Evolutionary conservation across 129 eudicot species (phyloP).

Genomic region (Glebionis coronaria): DNA sequence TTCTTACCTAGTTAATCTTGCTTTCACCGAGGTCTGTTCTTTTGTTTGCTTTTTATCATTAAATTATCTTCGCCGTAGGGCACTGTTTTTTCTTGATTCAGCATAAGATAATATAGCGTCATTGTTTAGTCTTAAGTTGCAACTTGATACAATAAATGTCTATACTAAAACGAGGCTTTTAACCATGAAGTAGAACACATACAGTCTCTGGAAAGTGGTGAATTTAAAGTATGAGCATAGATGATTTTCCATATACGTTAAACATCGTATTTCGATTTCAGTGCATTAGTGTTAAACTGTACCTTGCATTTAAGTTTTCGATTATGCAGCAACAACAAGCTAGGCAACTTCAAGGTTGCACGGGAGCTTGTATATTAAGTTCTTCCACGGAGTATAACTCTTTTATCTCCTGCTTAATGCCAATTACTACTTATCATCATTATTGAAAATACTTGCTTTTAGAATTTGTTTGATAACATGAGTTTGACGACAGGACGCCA

Average conservation of each 20-base stretch:
- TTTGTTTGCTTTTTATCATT: background rate
- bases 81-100: background rate
- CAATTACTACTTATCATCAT: background rate
- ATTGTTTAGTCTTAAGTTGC: no score
- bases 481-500: background rate
- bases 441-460: background rate
- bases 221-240: no score
- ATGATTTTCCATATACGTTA: no score
- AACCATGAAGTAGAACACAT: no score
- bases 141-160: no score
- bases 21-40: constrained; percentile 77
- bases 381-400: background rate
- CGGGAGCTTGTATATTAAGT: background rate
- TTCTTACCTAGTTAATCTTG: constrained; percentile 84
- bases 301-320: constrained; percentile 1
- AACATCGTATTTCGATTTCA: background rate
- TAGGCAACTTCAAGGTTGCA: background rate
- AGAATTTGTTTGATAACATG: background rate
- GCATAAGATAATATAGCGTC: no score
- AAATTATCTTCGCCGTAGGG: background rate
- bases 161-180: no score
- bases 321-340: background rate
- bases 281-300: background rate
- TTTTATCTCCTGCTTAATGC: background rate
- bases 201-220: no score